Evolutionary conservation across 1,284 basidiomycete species (phyloP).

Genomic region (Stygiomarasmius scandens): DNA sequence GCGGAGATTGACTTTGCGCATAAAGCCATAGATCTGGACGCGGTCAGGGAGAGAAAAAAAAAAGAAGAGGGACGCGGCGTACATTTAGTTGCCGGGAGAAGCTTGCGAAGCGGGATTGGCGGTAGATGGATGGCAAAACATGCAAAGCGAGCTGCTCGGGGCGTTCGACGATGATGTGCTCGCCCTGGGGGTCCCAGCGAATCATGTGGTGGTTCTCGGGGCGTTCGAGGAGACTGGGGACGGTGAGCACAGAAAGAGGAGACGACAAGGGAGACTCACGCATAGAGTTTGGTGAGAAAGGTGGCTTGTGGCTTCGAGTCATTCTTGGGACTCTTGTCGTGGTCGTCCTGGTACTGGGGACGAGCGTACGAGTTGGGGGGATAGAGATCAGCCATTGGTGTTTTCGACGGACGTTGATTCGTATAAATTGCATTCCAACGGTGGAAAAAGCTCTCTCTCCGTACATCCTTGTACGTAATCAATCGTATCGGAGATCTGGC

Average conservation of each 20-base stretch:
- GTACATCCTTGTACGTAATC: background rate
- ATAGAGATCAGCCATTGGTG: slow-evolving; percentile 69
- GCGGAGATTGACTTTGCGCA: slow-evolving; percentile 91
- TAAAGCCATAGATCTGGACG: slow-evolving; percentile 88
- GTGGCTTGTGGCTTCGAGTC: slow-evolving; percentile 74
- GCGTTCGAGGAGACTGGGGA: slow-evolving; percentile 73
- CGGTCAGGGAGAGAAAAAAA: slow-evolving; percentile 36
- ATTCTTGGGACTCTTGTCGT: slow-evolving; percentile 23
- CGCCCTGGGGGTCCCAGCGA: slow-evolving; percentile 86
- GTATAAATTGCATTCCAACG: background rate
- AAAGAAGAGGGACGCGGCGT: slow-evolving; percentile 29
- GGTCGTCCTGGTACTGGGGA: slow-evolving; percentile 29
- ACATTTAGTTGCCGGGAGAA: slow-evolving; percentile 94
- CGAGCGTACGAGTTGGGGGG: slow-evolving; percentile 53
- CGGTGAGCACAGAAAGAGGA: slow-evolving; percentile 19
- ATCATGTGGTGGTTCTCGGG: slow-evolving; percentile 91
- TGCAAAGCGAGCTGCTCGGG: slow-evolving; percentile 89
- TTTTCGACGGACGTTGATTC: background rate
- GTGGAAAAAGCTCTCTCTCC: background rate
- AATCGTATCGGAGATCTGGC: background rate
- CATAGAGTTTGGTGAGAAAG: slow-evolving; percentile 90
- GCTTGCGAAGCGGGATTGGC: slow-evolving; percentile 91
- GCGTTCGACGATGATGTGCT: slow-evolving; percentile 89
- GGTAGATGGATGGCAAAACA: slow-evolving; percentile 86
- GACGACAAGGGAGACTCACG: slow-evolving; percentile 38